Evolutionary conservation across 495 filamentous ascomycete species (phyloP), one percentile per base, ranked within the genome.

Genomic region (Penicillium argentinense): DNA sequence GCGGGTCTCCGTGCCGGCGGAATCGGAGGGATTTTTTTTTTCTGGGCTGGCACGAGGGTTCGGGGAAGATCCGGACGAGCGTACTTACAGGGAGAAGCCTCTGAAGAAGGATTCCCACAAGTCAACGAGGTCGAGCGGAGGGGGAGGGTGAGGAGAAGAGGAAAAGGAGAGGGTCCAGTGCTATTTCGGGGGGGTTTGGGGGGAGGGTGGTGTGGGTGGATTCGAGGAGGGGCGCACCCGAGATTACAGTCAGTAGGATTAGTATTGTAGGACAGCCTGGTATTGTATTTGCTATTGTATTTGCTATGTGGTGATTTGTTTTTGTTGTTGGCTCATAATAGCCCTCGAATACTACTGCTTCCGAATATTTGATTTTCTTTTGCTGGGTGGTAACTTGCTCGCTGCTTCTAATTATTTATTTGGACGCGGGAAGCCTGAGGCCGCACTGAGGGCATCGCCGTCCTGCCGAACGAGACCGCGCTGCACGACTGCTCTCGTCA

Each of bases 101-200:
- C 49, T 21, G 42, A 18, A 44, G 33, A 30, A 38, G 34, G 28
- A 60, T 56, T 64, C 68, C 66, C 65, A 67, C 68, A 62, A 71
- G 61, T 59, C 41, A 68, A 70, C 67, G 64, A 71, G 65, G 63
- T 65, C 65, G 62, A 54, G 42, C 9, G 14, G n/a, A 21, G 48
- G 38, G 49, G 30, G 42, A 41, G 49, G 42, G 33, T 26, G 45
- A 34, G 42, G 51, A 47, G 51, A 49, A 44, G 38, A 47, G 45
- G 40, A 56, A 54, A 40, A 51, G 53, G 51, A 47, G 51, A 56
- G 48, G 42, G 51, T 51, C 47, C 51, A 26, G 47, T 33, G 25
- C 33, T 43, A 50, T 43, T 56, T 46, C 47, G 45, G 50, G 45
- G 54, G 49, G 14, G 40, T 36, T n/a, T n/a, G n/a, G n/a, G n/a